Evolutionary conservation across 345 rosid genomes (phyloP), one percentile per base, ranked within the genome.

Genomic region (Rubroshorea leprosula): DNA sequence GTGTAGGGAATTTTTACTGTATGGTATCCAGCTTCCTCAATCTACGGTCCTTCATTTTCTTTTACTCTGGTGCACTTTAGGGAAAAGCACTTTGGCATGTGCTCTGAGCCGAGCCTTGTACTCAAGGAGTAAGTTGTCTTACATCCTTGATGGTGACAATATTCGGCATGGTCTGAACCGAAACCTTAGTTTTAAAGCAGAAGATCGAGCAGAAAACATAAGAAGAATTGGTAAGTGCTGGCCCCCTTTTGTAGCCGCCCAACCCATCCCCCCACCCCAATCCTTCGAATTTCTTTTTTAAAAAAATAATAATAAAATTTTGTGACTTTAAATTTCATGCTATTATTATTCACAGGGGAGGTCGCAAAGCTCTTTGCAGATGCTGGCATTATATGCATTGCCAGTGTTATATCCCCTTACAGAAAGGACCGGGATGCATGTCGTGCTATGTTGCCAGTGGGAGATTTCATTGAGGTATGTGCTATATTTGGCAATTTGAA

Each of bases 31-130:
- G 23, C 55, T 29, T 54, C 54, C 46, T 29, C n/a, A 8, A 35
- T n/a, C n/a, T n/a, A n/a, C n/a, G 41, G 12, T 38, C 57, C 38
- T 27, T 43, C 19, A 5, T 54, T 23, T 2, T 1, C 43, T 24
- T 49, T 23, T 25, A 54, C 20, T 20, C 29, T 48, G 41, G 38
- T 63, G 25, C 16, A 54, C 18, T 66, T 3, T 62, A 87, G 93
- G 93, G 25, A 88, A 88, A 72, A 88, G 93, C 80, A 88, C 93
- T n/a, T 55, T 85, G 76, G 93, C 93, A 0, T 88, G 90, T 67
- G 88, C 93, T 5, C 24, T 85, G 64, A 78, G 82, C 38, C 74
- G 68, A 50, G 79, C 70, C 51, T 72, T 85, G 72, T 78, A 74
- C 61, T 69, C 66, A 52, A 80, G 78, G 75, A 83, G 90, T 68